phyloP scores from a whole-genome alignment of 345 rosid species.

The Citrus reticulata region DNA sequence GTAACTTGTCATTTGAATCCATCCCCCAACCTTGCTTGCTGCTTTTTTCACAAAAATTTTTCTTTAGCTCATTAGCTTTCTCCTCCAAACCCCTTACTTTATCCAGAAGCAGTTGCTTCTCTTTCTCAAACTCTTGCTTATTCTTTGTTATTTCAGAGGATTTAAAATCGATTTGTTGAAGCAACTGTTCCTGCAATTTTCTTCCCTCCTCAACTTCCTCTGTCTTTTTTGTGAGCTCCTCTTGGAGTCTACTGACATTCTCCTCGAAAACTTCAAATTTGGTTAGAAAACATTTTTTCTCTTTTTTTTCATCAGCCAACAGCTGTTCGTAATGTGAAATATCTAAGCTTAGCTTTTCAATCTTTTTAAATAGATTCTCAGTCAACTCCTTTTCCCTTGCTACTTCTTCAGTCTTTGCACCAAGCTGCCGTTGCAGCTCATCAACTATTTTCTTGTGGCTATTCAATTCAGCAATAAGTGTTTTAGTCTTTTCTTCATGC shows the following conservation, averaged over 20 bases:
- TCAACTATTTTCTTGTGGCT: constrained; percentile 34
- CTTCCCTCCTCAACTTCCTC: constrained; percentile 39
- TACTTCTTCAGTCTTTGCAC: constrained; percentile 26
- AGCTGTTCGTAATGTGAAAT: constrained; percentile 25
- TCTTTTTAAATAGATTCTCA: constrained; percentile 29
- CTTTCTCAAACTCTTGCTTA: constrained; percentile 41
- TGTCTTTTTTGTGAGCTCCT: constrained; percentile 31
- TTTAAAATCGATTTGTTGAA: constrained; percentile 34
- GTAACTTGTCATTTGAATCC: constrained; percentile 33
- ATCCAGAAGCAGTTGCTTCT: constrained; percentile 20
- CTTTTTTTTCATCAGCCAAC: constrained; percentile 28
- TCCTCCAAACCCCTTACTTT: constrained; percentile 43
- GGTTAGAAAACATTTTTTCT: constrained; percentile 33
- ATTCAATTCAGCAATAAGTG: constrained; percentile 41
- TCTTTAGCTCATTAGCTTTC: constrained; percentile 35
- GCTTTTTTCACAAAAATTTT: constrained; percentile 21
- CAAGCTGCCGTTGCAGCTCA: constrained; percentile 37
- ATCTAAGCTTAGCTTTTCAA: constrained; percentile 27
- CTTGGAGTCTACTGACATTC: constrained; percentile 36
- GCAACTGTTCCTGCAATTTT: constrained; percentile 30
- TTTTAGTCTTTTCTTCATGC: constrained; percentile 30
- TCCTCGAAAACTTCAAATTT: constrained; percentile 43
- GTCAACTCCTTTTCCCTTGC: constrained; percentile 33
- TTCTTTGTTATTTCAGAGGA: constrained; percentile 26
- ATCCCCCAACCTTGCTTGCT: constrained; percentile 24